Percentiles rank a stretch among this genome's conserved stretches.
phyloP scores from a whole-genome alignment of 2,329 filamentous ascomycete genomes.

The Samsoniella hepiali region DNA sequence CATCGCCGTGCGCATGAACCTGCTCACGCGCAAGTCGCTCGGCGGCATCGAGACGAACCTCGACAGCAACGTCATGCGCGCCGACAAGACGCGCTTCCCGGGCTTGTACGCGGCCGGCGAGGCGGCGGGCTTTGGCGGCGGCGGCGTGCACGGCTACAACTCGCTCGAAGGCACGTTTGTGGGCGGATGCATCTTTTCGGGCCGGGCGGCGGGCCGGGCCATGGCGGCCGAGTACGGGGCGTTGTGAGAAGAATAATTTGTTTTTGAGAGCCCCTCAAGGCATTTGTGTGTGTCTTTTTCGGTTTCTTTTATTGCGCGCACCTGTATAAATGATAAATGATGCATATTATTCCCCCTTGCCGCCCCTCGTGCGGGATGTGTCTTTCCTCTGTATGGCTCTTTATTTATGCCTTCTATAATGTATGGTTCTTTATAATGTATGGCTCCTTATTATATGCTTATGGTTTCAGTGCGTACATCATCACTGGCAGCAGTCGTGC shows the following conservation, averaged over 20 bases:
- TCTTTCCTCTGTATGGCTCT: not conserved
- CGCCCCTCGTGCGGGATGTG: not conserved
- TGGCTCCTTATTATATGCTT: not conserved
- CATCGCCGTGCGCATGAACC: constrained; percentile 58
- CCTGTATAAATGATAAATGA: not conserved
- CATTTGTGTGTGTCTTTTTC: not conserved
- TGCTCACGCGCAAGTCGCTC: constrained; percentile 59
- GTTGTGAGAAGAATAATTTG: not conserved
- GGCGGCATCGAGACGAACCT: constrained; percentile 60
- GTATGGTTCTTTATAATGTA: not conserved
- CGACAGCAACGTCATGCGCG: constrained; percentile 51
- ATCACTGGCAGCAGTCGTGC: constrained; percentile 63
- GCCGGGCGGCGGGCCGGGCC: constrained; percentile 52
- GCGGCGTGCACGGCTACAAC: constrained; percentile 60
- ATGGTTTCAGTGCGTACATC: constrained; percentile 70
- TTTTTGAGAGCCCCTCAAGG: no score
- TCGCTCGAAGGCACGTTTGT: constrained; percentile 61
- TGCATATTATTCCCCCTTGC: not conserved
- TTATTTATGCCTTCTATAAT: no score
- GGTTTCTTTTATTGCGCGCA: not conserved
- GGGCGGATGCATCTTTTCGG: constrained; percentile 62
- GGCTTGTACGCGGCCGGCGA: constrained; percentile 60
- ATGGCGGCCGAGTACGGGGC: constrained; percentile 45
- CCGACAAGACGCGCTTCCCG: constrained; percentile 46
- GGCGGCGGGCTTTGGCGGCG: constrained; percentile 58